Evolutionary conservation across 139 green algal genomes (phyloP).

Genomic region (Gonium pectorale): DNA sequence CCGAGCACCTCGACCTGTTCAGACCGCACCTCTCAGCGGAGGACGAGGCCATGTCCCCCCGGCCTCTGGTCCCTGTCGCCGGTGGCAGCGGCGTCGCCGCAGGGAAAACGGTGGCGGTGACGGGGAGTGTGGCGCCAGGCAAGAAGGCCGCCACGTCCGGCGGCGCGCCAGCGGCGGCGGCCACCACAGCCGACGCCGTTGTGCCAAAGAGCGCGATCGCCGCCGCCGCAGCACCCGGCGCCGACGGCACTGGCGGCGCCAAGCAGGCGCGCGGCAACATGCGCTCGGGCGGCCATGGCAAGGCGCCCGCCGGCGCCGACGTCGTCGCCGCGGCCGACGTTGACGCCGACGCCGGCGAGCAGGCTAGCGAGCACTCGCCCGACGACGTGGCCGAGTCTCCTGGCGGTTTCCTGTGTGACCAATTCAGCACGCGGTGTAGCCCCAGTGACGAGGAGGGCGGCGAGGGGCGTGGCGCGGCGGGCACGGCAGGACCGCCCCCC

Average conservation of each 20-base stretch:
- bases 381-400: constrained; percentile 31
- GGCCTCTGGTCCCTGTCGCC: background rate
- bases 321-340: too few species aligned
- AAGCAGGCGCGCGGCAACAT: too few species aligned
- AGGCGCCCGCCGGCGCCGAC: background rate
- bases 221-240: too few species aligned
- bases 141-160: too few species aligned
- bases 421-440: background rate
- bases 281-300: too few species aligned
- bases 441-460: background rate
- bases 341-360: background rate
- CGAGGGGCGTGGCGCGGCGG: background rate
- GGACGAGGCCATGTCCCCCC: constrained; percentile 29
- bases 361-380: constrained; percentile 36
- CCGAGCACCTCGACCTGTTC: too few species aligned
- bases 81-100: background rate
- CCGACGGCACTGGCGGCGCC: too few species aligned
- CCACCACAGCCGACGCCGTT: background rate
- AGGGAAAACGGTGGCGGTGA: background rate
- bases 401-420: constrained; percentile 21
- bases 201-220: too few species aligned
- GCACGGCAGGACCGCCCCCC: background rate
- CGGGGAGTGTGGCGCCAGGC: too few species aligned
- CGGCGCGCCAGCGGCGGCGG: background rate
- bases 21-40: too few species aligned